These are phyloP conservation scores for Arabidopsis arenosa DNA, from an alignment of 345 rosid genomes.

Conservation along the genomic window DNA sequence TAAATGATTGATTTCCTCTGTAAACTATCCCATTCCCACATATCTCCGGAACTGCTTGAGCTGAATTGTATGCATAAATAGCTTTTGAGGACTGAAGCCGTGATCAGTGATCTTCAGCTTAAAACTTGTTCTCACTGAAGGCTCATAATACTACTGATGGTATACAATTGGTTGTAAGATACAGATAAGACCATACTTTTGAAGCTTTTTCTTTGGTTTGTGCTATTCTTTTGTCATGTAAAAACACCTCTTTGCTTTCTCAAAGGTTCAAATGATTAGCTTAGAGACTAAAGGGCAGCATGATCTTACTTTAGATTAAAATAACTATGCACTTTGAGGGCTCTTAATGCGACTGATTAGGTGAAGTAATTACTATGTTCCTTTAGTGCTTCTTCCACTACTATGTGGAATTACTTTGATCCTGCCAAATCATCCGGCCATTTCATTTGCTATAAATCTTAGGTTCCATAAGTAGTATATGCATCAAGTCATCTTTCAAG, in stretches of 20 bases:
- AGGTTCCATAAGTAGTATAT: conserved; percentile 24
- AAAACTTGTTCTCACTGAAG: conserved; percentile 16
- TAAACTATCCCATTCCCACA: not conserved
- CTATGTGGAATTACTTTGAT: conserved; percentile 44
- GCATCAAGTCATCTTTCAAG: conserved; percentile 36
- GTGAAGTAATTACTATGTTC: conserved; percentile 51
- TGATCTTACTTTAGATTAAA: conserved; percentile 45
- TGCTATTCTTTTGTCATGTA: conserved; percentile 45
- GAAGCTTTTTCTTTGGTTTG: conserved; percentile 2
- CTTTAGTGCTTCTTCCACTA: conserved; percentile 74
- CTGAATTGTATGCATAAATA: not conserved
- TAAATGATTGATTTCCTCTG: not conserved
- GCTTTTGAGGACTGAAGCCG: conserved; percentile 1
- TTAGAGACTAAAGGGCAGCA: conserved; percentile 38
- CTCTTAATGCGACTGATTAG: conserved; percentile 45
- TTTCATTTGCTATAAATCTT: conserved; percentile 53
- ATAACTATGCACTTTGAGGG: conserved; percentile 31
- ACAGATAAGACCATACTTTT: not conserved
- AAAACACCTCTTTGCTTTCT: conserved; percentile 30
- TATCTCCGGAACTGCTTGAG: not conserved
- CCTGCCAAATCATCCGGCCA: conserved; percentile 19
- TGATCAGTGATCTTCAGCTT: not conserved
- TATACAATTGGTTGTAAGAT: not conserved
- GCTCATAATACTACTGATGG: not conserved
- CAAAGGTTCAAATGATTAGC: conserved; percentile 42